Base-by-base conservation (phyloP, 768 basidiomycete genomes). In the Pleurotus eryngii region DNA sequence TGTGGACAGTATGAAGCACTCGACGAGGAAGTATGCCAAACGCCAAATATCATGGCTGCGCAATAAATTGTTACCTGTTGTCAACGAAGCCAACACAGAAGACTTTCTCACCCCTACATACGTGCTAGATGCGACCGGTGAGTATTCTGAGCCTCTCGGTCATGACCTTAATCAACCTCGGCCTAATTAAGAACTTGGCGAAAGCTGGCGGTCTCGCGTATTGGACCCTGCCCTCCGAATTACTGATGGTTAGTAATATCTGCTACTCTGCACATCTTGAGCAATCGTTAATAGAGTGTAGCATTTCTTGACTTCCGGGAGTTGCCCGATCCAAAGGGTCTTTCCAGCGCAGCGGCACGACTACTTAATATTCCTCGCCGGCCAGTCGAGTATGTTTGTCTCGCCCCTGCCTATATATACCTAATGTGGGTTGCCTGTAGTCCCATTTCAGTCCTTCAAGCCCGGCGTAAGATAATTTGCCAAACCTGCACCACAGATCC, bases 21-120 rank as follows among this genome's bases (percentile, higher is more conserved):
- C 89, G 0, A 99, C 95, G 6, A 77, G 89, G 18, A 89, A 94
- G 70, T 99, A 98, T 67, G 92, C 97, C 0, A 92, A 90, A 67
- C 78, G 87, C 39, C 97, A 99, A 68, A 78, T 95, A 42, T 85
- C 87, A 37, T 99, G 97, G 97, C 86, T 98, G 47, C 80, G 84
- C 39, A 92, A 92, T 67, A 96, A 97, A 70, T 71, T 98, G 12
- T 69, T 97, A 37, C 95, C 95, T 2, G 86, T 82, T 3, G 72
- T 88, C 12, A 67, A 78, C 35, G 74, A 77, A 9, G 78, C 82
- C 7, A 82, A 84, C 56, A 61, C 64, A 8, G 62, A 73, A 17
- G 72, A 18, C 67, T 60, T 3, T 57, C 58, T 62, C n/a, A 72
- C 74, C 5, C 59, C 76, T 67, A 61, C 73, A 65, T 72, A 88